Evolutionary conservation across 2,329 filamentous ascomycete species (phyloP), one percentile per base, ranked within the genome.

Genomic region (Fusarium incarnatum): DNA sequence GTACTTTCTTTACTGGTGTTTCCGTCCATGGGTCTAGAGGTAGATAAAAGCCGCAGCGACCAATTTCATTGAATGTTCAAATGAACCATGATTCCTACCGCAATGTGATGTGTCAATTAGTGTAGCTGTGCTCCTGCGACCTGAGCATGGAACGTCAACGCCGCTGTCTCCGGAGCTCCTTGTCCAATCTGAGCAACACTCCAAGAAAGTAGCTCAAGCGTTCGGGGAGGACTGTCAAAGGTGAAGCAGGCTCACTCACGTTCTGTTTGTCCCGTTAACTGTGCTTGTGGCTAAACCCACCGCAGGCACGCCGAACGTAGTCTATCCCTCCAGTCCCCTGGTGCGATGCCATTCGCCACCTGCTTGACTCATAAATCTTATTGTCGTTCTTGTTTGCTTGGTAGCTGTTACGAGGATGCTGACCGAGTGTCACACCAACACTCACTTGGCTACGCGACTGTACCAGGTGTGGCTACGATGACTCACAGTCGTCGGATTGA

Each of bases 31-130:
- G 65, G 65, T 71, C 70, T 74, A 74, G 67, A 71, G 70, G 64
- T 74, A 74, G 72, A 74, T 54, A 74, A 71, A 74, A 74, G 69
- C 64, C 57, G 70, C 34, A 53, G 49, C 49, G 62, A 67, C 67
- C 56, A 67, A 61, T 63, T 70, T 67, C 61, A 70, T 44, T 70
- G 50, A 64, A 28, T 56, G 34, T 64, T 32, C 7, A 42, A 42
- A 53, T 64, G 27, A 56, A 49, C 6, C 22, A 25, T 25, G 6
- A 13, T 37, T 9, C 5, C 9, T 13, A 8, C 27, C 7, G 8
- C 9, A 18, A 12, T 13, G 15, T 42, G 27, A 27, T 30, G 6
- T 32, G 7, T 34, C 10, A 13, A 6, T 10, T 53, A 7, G 18
- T 47, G 12, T 45, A 16, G 5, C 16, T 16, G n/a, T 37, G 18